These are phyloP conservation scores for Strigomonas galati DNA, from an alignment of 208 protist species.

Conservation along the genomic window DNA sequence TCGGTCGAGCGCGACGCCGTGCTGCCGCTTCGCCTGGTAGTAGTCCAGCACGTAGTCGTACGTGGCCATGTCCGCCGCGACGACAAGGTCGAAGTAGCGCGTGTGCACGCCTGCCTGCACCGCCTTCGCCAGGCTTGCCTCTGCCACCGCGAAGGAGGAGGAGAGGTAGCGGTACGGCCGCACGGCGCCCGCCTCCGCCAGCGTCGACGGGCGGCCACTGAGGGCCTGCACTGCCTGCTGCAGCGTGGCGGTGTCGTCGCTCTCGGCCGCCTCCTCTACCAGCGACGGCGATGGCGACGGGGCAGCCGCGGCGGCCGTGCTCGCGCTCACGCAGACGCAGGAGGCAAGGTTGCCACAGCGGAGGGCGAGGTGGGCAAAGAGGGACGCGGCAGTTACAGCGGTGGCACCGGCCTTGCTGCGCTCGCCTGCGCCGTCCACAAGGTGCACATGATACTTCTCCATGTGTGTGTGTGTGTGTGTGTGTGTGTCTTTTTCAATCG, in stretches of 20 bases:
- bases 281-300: background rate
- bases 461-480: background rate
- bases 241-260: background rate
- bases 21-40: constrained; percentile 28
- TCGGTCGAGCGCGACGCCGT: background rate
- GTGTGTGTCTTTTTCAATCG: background rate
- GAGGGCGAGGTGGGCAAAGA: constrained; percentile 74
- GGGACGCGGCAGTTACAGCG: constrained; percentile 28
- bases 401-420: background rate
- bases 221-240: constrained; percentile 5
- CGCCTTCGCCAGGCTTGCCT: background rate
- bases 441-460: constrained; percentile 58
- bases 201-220: background rate
- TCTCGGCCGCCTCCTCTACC: constrained; percentile 12
- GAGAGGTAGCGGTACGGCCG: background rate
- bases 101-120: background rate
- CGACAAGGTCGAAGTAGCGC: constrained; percentile 74
- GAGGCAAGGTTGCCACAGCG: constrained; percentile 59
- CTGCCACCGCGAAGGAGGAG: background rate
- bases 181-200: background rate
- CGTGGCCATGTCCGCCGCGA: constrained; percentile 59
- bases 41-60: constrained; percentile 71
- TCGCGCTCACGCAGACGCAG: constrained; percentile 61
- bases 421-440: constrained; percentile 48
- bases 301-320: constrained; percentile 24